Evolutionary conservation across 2,329 filamentous ascomycete species (phyloP), one percentile per base, ranked within the genome.

Genomic region (Pestalotiopsis sp.): DNA sequence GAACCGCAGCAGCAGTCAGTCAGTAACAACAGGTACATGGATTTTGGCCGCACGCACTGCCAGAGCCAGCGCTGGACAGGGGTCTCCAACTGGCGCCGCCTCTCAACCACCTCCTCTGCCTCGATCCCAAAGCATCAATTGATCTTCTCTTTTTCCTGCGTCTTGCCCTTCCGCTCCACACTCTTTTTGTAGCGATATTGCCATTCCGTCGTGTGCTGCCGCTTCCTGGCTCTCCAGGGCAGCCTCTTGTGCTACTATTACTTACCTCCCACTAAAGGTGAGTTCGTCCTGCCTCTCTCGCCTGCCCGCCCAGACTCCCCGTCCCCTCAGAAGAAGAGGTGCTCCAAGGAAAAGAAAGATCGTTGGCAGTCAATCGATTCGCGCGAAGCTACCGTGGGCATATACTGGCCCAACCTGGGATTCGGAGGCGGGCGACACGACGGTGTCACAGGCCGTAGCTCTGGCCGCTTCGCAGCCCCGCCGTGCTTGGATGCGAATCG

Each of bases 141-240:
- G 73, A 72, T 77, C 73, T 76, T 76, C 72, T 73, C 76, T 78
- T 75, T 52, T 77, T 67, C 73, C 75, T 77, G 36, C 62, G 76
- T 77, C 75, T 75, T 75, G 71, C 81, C 76, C 77, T 36, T 77
- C 77, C 81, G 79, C 82, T 80, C 80, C 80, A 79, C 80, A 80
- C 79, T 83, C 79, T 80, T 82, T 81, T 77, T 72, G 69, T 45
- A 72, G 69, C 72, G 71, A 74, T 74, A 75, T 77, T 77, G 63
- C 59, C n/a, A 68, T 58, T 64, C 56, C 63, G 63, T 62, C 36
- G 45, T 60, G 67, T 64, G 66, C 76, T 76, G 81, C 80, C 77
- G 80, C 81, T 79, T 78, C 82, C 82, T 82, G 82, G 81, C 79
- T 81, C 76, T 80, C 82, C 82, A 82, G 82, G 82, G 78, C 79